Percentiles rank a stretch among this genome's conserved stretches.
Evolutionary conservation across 2,329 filamentous ascomycete genomes (phyloP).

Genomic region (Phoma sp.): DNA sequence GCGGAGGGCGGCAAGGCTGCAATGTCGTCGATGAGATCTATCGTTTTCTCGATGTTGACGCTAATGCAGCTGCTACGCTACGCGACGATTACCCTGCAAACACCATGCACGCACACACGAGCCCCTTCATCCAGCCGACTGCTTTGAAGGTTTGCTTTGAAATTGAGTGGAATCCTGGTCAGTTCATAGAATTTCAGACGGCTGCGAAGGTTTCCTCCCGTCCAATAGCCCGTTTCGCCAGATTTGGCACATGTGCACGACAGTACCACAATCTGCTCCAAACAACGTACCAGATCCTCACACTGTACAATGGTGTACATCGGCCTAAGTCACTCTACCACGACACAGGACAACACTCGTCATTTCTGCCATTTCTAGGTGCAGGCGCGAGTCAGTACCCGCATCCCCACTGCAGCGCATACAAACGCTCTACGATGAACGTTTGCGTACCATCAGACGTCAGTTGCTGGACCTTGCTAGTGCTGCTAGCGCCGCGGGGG

Average conservation of each 20-base stretch:
- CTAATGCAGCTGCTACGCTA: constrained; percentile 17
- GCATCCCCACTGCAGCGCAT: constrained; percentile 1
- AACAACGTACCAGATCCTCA: neutral
- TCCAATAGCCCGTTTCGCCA: neutral
- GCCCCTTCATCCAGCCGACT: constrained; percentile 6
- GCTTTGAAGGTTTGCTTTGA: neutral
- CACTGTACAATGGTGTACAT: constrained; percentile 1
- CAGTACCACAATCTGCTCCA: constrained; percentile 1
- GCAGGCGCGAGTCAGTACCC: constrained; percentile 1
- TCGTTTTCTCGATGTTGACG: constrained; percentile 5
- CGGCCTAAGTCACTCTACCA: neutral
- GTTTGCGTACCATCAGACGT: constrained; percentile 6
- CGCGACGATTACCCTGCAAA: constrained; percentile 9
- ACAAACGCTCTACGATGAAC: neutral
- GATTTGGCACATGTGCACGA: neutral
- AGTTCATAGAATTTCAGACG: neutral
- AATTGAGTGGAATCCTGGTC: neutral
- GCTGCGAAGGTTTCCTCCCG: neutral
- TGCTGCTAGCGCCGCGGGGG: constrained; percentile 7
- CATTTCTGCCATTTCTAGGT: neutral
- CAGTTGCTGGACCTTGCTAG: constrained; percentile 10
- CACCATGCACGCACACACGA: constrained; percentile 6
- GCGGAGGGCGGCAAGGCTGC: constrained; percentile 6
- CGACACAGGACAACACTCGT: neutral
- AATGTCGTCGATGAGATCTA: constrained; percentile 4